A percentile compares a stretch with the other conserved stretches of the same genome.
Conservation (phyloP, 2,329 filamentous ascomycete species). For the Fusarium camptoceras region DNA sequence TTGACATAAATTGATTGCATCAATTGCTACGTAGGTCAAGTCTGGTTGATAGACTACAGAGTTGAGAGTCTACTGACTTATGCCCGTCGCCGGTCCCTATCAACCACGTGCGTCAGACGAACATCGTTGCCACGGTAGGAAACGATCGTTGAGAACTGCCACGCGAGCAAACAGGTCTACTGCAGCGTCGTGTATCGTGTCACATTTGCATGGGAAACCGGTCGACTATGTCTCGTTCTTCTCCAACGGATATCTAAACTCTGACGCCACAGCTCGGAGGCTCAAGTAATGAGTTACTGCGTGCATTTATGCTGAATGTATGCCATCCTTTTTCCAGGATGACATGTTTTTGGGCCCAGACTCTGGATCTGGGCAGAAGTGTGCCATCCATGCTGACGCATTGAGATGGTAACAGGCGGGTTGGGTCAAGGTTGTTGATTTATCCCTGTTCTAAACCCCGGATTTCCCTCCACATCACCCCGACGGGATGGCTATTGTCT, state of each 20-base stretch:
- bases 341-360: conserved; percentile 7
- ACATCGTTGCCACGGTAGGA: conserved; percentile 18
- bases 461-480: conserved; percentile 6
- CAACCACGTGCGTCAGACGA: conserved; percentile 30
- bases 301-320: not conserved
- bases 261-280: conserved; percentile 6
- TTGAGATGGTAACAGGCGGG: conserved; percentile 14
- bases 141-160: conserved; percentile 22
- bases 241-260: not conserved
- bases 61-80: conserved; percentile 2
- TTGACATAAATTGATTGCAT: not conserved
- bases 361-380: conserved; percentile 5
- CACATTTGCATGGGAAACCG: conserved; percentile 11
- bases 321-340: conserved; percentile 25
- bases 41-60: not conserved
- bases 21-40: not conserved
- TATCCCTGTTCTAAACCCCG: conserved; percentile 23
- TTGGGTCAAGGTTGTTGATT: conserved; percentile 4
- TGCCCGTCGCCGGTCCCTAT: not conserved
- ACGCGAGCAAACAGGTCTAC: conserved; percentile 30
- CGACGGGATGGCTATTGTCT: not conserved
- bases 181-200: conserved; percentile 23
- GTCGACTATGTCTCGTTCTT: conserved; percentile 4
- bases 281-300: conserved; percentile 1
- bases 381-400: conserved; percentile 30